These are phyloP conservation scores for Candida coquimbonensis DNA, from an alignment of 805 yeast species.

Conservation along the genomic window DNA sequence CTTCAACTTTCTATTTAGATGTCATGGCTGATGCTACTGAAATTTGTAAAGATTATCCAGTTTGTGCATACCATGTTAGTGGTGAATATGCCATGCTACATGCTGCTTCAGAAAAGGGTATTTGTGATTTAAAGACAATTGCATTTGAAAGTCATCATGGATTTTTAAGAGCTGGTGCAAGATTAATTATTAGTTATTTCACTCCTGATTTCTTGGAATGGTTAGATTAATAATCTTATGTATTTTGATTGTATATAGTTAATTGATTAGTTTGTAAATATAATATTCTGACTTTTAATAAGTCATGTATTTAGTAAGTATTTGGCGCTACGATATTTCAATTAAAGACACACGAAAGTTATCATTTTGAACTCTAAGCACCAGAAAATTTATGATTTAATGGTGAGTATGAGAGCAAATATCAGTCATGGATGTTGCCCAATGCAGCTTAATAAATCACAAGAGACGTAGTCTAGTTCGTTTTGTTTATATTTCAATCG, in stretches of 20 bases:
- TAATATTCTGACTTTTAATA: too few relatives aligned
- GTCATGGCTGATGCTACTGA: constrained; percentile 82
- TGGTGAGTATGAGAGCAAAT: too few relatives aligned
- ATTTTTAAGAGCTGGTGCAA: constrained; percentile 91
- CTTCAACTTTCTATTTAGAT: constrained; percentile 92
- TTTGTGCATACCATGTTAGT: constrained; percentile 92
- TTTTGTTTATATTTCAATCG: too few relatives aligned
- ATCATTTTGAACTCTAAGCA: too few relatives aligned
- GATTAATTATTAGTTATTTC: constrained; percentile 83
- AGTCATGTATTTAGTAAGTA: too few relatives aligned
- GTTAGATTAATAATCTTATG: constrained; percentile 34
- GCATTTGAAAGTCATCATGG: constrained; percentile 90
- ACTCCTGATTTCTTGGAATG: constrained; percentile 95
- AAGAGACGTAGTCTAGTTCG: too few relatives aligned
- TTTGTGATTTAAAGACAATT: constrained; percentile 70
- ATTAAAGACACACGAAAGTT: too few relatives aligned
- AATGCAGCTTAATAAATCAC: too few relatives aligned
- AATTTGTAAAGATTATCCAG: constrained; percentile 76
- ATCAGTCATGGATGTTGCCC: too few relatives aligned
- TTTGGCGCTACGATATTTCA: too few relatives aligned
- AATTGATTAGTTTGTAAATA: too few relatives aligned
- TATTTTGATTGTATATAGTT: background rate
- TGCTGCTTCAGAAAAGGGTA: constrained; percentile 95
- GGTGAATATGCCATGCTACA: constrained; percentile 98
- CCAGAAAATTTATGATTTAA: too few relatives aligned